Conservation (phyloP, 139 green algal genomes). For the Closterium sp. region DNA sequence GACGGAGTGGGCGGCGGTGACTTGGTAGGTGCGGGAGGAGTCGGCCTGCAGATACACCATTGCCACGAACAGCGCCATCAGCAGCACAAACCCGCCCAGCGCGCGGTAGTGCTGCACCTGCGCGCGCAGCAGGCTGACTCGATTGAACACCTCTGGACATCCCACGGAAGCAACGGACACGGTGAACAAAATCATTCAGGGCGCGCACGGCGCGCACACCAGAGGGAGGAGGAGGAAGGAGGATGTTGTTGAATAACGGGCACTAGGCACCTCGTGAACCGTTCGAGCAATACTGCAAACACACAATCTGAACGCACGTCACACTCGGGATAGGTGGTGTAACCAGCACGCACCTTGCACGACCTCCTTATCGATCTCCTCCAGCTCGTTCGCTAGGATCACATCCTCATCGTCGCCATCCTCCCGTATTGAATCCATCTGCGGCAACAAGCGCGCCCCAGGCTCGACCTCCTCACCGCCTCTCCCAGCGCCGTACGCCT, state of each 20-base stretch:
- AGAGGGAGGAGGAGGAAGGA: no score
- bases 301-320: no score
- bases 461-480: background rate
- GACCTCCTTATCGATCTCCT: background rate
- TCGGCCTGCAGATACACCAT: slow-evolving; percentile 4
- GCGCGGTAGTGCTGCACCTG: background rate
- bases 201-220: no score
- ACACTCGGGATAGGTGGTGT: no score
- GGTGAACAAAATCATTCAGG: no score
- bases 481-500: background rate
- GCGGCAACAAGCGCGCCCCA: background rate
- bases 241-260: background rate
- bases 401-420: background rate
- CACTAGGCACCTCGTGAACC: background rate
- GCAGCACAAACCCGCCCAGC: background rate
- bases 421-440: background rate
- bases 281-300: background rate
- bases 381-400: background rate
- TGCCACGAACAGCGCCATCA: background rate
- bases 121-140: background rate
- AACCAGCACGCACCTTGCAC: background rate
- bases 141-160: background rate
- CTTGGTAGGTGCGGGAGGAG: slow-evolving; percentile 1
- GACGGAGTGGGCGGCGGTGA: background rate
- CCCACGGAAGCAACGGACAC: background rate